Evolutionary conservation across 139 green algal genomes (phyloP), one percentile per base, ranked within the genome.

Genomic region (Monoraphidium neglectum): DNA sequence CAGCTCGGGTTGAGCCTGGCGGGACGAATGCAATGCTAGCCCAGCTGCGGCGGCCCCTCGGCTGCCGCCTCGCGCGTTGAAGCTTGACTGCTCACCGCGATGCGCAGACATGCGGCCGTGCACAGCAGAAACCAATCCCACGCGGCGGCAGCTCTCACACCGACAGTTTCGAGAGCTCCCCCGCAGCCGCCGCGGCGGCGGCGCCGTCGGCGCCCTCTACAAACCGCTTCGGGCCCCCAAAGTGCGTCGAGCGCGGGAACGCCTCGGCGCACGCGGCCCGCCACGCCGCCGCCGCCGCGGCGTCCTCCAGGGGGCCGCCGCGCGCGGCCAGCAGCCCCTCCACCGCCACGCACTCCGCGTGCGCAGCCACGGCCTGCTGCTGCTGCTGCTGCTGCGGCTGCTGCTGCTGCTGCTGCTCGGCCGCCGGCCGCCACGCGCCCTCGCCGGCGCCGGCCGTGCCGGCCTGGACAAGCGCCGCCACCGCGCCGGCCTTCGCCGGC

Each of bases 221-320:
- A 8, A 8, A 51, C 8, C 43, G 43, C 43, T 51, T 51, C 8
- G 43, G 8, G 12, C 92, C 91, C 15, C 69, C 82, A 86, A 96
- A 96, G 69, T 88, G 88, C 0, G 71, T 66, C 15, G 84, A 92
- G 68, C 80, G 86, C 6, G 69, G 77, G 72, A 94, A 95, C 21
- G 74, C 64, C 23, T 40, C 40, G 0, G 78, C 80, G 61, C 86
- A 93, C 21, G 33, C 28, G 38, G 80, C 54, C 30, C 65, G 77
- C 86, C 86, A 95, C 28, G 73, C 18, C 23, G 73, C 78, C 30
- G 86, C 90, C 26, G 75, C 82, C 65, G 76, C 78, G 0, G 65
- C 62, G 23, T 83, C 72, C 0, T n/a, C 51, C 37, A 91, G 71
- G 12, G 56, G 46, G 8, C 69, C 53, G 5, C 37, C 28, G 47